Evolutionary conservation across 352 stramenopile species (phyloP).

Genomic region (Globisporangium takayamanum): DNA sequence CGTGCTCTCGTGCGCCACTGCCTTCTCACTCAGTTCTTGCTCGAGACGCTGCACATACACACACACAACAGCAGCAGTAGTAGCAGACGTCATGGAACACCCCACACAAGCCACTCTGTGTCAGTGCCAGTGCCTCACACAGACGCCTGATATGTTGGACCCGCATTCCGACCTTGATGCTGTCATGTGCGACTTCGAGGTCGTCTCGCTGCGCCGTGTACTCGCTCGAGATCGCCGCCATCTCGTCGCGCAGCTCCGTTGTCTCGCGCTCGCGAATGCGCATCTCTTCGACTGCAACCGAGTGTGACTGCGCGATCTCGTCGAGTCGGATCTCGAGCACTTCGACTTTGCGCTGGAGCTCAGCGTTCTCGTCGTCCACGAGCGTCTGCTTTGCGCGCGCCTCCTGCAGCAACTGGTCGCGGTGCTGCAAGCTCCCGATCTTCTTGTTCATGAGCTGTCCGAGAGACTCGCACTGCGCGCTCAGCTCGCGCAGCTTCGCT

Average conservation of each 20-base stretch:
- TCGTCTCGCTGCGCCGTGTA: slow-evolving; percentile 64
- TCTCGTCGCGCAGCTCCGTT: slow-evolving; percentile 49
- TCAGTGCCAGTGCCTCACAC: background rate
- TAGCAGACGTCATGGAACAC: background rate
- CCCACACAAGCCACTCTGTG: background rate
- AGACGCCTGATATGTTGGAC: background rate
- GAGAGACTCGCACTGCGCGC: slow-evolving; percentile 59
- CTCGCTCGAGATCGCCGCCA: slow-evolving; percentile 54
- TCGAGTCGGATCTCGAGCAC: slow-evolving; percentile 71
- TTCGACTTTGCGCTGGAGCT: slow-evolving; percentile 71
- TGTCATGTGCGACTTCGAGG: slow-evolving; percentile 43
- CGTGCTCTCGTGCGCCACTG: slow-evolving; percentile 48
- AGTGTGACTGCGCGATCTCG: slow-evolving; percentile 65
- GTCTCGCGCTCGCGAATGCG: slow-evolving; percentile 53
- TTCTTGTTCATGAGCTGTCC: slow-evolving; percentile 77
- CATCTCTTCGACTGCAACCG: slow-evolving; percentile 48
- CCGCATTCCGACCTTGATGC: slow-evolving; percentile 28
- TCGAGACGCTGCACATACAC: slow-evolving; percentile 34
- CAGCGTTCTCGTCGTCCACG: slow-evolving; percentile 71
- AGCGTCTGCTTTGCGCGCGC: slow-evolving; percentile 40
- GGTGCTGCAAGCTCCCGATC: slow-evolving; percentile 52
- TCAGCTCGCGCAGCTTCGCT: slow-evolving; percentile 51
- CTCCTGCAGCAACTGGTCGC: slow-evolving; percentile 65
- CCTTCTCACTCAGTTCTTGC: slow-evolving; percentile 52
- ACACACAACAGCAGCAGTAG: background rate